These are phyloP conservation scores for Coelastrella sp. DNA, from an alignment of 139 green algal species.

Conservation along the genomic window DNA sequence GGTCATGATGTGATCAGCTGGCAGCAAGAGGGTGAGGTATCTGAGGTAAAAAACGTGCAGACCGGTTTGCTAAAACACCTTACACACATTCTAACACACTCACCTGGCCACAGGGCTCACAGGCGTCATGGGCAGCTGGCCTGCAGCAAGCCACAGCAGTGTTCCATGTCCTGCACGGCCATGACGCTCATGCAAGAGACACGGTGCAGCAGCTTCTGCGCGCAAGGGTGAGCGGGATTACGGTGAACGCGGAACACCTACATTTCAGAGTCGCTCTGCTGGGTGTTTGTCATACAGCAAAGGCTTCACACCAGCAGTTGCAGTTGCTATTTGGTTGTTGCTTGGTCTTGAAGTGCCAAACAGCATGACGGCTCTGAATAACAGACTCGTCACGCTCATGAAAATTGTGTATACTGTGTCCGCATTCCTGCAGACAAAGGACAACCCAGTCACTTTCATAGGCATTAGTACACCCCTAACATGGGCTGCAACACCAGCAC, in stretches of 20 bases:
- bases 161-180: slow-evolving; percentile 38
- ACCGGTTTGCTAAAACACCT: too few relatives aligned
- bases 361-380: not conserved
- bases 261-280: too few relatives aligned
- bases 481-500: slow-evolving; percentile 67
- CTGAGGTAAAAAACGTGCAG: not conserved
- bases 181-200: slow-evolving; percentile 16
- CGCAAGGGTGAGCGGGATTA: not conserved
- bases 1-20: slow-evolving; percentile 24
- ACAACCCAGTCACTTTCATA: slow-evolving; percentile 51
- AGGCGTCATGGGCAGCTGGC: not conserved
- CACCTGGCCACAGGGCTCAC: not conserved
- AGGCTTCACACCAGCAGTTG: too few relatives aligned
- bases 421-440: not conserved
- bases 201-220: slow-evolving; percentile 9
- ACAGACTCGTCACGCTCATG: too few relatives aligned
- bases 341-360: too few relatives aligned
- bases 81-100: not conserved
- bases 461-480: slow-evolving; percentile 66
- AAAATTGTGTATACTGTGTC: too few relatives aligned
- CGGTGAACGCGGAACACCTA: too few relatives aligned
- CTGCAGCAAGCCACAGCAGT: slow-evolving; percentile 9
- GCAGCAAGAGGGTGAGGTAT: not conserved
- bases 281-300: too few relatives aligned
- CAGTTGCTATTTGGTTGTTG: too few relatives aligned